Percentiles rank a stretch among this genome's conserved stretches.
phyloP scores from a whole-genome alignment of 805 yeast species.

The Ogataea sp. region DNA sequence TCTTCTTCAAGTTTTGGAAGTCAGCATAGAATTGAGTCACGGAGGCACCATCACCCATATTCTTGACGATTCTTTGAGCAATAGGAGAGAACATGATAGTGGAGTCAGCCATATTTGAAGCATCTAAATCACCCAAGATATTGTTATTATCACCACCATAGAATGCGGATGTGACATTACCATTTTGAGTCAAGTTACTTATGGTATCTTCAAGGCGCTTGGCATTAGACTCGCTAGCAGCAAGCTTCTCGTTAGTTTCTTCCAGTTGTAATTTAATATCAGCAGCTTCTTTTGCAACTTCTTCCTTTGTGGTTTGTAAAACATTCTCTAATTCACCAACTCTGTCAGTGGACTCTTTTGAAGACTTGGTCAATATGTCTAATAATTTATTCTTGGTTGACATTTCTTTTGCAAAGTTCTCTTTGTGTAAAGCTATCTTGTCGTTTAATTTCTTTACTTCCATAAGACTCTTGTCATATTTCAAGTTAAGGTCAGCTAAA shows the following conservation, averaged over 20 bases:
- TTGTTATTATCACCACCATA: conserved; percentile 1
- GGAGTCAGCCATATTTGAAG: conserved; percentile 4
- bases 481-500: conserved; percentile 27
- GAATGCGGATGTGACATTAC: conserved; percentile 1
- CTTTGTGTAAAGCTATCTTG: conserved; percentile 33
- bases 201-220: conserved; percentile 35
- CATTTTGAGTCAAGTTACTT: conserved; percentile 29
- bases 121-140: conserved; percentile 10
- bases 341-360: conserved; percentile 43
- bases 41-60: conserved; percentile 38
- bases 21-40: conserved; percentile 61
- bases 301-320: conserved; percentile 31
- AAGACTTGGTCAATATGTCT: conserved; percentile 45
- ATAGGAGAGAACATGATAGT: conserved; percentile 39
- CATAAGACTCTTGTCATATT: conserved; percentile 33
- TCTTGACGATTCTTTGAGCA: conserved; percentile 45
- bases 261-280: conserved; percentile 29
- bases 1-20: conserved; percentile 53
- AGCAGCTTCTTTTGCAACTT: conserved; percentile 29
- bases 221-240: conserved; percentile 29
- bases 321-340: conserved; percentile 44
- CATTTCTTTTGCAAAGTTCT: conserved; percentile 48
- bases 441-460: conserved; percentile 41
- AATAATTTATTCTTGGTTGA: conserved; percentile 53
- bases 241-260: conserved; percentile 25